Evolutionary conservation across 2,329 filamentous ascomycete species (phyloP).

Genomic region (Neofusicoccum ribis): DNA sequence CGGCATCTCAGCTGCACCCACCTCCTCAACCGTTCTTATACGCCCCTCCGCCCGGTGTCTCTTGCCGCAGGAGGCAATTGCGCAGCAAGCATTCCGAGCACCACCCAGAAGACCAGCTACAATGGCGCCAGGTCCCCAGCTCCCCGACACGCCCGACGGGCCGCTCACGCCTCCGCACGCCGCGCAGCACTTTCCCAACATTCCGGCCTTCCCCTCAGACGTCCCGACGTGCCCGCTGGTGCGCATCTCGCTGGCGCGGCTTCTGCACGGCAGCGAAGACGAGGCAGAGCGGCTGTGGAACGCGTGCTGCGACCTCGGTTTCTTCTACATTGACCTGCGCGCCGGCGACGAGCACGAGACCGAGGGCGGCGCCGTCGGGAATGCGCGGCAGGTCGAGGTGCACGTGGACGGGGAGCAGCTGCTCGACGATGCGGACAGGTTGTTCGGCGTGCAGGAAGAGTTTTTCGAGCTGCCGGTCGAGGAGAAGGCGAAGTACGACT

Average conservation of each 20-base stretch:
- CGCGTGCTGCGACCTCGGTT: slow-evolving; percentile 52
- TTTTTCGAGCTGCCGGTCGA: slow-evolving; percentile 51
- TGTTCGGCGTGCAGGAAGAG: slow-evolving; percentile 49
- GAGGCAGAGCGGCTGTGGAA: slow-evolving; percentile 42
- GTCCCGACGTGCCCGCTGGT: slow-evolving; percentile 43
- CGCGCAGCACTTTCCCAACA: slow-evolving; percentile 29
- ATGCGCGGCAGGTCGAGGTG: slow-evolving; percentile 11
- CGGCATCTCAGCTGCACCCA: neutral
- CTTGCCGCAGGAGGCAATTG: too few species aligned
- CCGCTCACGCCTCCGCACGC: slow-evolving; percentile 21
- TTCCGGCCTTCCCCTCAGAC: slow-evolving; percentile 45
- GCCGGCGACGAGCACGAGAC: neutral
- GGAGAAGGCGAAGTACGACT: slow-evolving; percentile 58
- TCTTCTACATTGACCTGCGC: slow-evolving; percentile 58
- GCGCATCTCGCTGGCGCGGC: slow-evolving; percentile 42
- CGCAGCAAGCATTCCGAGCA: neutral
- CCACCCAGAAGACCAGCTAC: too few species aligned
- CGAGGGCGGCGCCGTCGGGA: neutral
- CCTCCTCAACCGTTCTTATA: neutral
- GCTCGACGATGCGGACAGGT: slow-evolving; percentile 28
- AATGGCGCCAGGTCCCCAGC: neutral
- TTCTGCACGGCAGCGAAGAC: slow-evolving; percentile 35
- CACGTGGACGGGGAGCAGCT: slow-evolving; percentile 40
- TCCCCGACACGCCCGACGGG: neutral
- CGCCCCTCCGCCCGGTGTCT: too few species aligned